Conservation (phyloP, 176 grass and related monocot species). For the Phoenix roebelenii region DNA sequence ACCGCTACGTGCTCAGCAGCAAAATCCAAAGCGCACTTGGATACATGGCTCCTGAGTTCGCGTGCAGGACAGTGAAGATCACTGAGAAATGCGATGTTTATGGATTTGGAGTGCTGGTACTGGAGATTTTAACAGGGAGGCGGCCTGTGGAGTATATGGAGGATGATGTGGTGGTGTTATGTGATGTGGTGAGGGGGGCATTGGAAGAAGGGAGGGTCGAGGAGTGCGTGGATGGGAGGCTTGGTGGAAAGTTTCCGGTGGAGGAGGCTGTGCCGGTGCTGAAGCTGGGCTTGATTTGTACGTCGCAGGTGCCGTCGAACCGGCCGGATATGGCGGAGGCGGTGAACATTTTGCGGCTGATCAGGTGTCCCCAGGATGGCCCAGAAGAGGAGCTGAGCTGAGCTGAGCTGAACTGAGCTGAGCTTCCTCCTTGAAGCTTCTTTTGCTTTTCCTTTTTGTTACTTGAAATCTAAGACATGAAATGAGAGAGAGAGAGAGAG, state of each 20-base stretch:
- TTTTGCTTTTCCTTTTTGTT: conserved; percentile 17
- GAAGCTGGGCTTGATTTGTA: conserved; percentile 82
- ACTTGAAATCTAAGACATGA: conserved; percentile 4
- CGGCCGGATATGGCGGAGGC: conserved; percentile 77
- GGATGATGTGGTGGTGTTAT: conserved; percentile 84
- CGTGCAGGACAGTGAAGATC: conserved; percentile 81
- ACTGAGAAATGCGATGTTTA: conserved; percentile 89
- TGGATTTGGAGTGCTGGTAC: conserved; percentile 61
- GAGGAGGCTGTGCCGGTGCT: conserved; percentile 73
- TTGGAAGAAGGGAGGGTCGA: conserved; percentile 70
- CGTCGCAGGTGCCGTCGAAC: conserved; percentile 87
- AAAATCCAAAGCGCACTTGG: conserved; percentile 98
- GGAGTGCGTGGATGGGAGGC: conserved; percentile 51
- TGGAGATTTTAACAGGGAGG: conserved; percentile 71
- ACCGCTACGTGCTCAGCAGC: conserved; percentile 82
- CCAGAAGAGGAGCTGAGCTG: conserved; percentile 54
- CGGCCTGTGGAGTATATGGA: conserved; percentile 86
- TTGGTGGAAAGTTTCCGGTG: conserved; percentile 54
- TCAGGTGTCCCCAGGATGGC: conserved; percentile 51
- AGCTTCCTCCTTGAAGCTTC: conserved; percentile 2
- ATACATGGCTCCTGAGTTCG: conserved; percentile 96
- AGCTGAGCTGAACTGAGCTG: conserved; percentile 38
- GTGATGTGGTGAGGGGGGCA: conserved; percentile 57
- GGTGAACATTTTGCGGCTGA: conserved; percentile 73
- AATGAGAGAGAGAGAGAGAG: background rate